phyloP scores from a whole-genome alignment of 2,329 filamentous ascomycete genomes.

The Fusarium lateritium region DNA sequence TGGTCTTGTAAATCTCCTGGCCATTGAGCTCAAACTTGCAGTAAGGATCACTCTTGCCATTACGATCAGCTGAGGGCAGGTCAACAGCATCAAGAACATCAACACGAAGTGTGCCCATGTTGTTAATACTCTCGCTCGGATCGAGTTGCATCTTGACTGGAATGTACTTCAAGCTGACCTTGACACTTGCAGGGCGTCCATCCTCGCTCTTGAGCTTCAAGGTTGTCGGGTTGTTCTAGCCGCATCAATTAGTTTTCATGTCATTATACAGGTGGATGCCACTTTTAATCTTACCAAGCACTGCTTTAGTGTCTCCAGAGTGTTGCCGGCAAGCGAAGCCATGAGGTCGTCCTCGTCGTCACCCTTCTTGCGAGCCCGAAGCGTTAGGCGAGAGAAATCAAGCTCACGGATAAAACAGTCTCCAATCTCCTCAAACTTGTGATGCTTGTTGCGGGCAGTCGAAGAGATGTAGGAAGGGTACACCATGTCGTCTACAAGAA shows the following conservation, averaged over 20 bases:
- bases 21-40: conserved; percentile 94
- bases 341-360: conserved; percentile 84
- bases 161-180: conserved; percentile 93
- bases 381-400: conserved; percentile 94
- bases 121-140: conserved; percentile 97
- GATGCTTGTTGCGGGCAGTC: conserved; percentile 76
- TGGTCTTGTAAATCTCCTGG: conserved; percentile 93
- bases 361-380: conserved; percentile 86
- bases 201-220: conserved; percentile 85
- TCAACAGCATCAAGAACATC: conserved; percentile 89
- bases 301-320: conserved; percentile 88
- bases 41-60: conserved; percentile 97
- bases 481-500: conserved; percentile 94
- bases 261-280: too few relatives aligned
- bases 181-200: conserved; percentile 80
- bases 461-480: conserved; percentile 91
- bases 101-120: conserved; percentile 96
- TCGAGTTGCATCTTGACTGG: conserved; percentile 95
- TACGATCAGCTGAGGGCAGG: conserved; percentile 93
- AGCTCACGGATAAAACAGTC: conserved; percentile 97
- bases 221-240: conserved; percentile 89
- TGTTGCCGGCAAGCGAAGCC: conserved; percentile 87
- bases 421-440: conserved; percentile 91
- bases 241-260: conserved; percentile 6
- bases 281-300: conserved; percentile 75